phyloP scores from a whole-genome alignment of 148 eudicot genomes.

The Cornus florida region DNA sequence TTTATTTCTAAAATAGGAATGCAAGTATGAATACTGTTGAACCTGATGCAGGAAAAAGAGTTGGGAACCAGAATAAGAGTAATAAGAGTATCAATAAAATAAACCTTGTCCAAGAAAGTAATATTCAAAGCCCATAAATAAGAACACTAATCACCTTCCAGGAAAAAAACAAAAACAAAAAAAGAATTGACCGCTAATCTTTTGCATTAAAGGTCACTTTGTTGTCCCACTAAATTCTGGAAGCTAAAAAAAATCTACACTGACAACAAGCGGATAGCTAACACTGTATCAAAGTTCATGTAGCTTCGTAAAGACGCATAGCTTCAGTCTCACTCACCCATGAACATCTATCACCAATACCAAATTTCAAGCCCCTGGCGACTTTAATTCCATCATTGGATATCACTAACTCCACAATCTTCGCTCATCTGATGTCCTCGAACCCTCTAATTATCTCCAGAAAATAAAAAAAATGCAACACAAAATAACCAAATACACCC shows the following conservation, averaged over 20 bases:
- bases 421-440: neutral
- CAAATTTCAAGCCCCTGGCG: neutral
- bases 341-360: neutral
- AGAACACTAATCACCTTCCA: too few relatives aligned
- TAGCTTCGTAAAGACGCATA: neutral
- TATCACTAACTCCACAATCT: neutral
- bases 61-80: neutral
- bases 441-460: neutral
- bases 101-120: neutral
- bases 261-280: neutral
- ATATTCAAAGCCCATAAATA: too few relatives aligned
- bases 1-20: neutral
- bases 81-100: too few relatives aligned
- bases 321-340: neutral
- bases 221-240: neutral
- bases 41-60: neutral
- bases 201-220: neutral
- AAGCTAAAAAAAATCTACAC: neutral
- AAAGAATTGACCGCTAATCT: too few relatives aligned
- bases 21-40: neutral
- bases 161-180: too few relatives aligned
- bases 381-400: neutral
- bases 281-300: neutral
- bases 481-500: neutral
- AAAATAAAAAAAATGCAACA: neutral